Percentiles rank a stretch among this genome's conserved stretches.
These are phyloP conservation scores for Mallotus nudiflorus DNA, from an alignment of 345 rosid genomes.

Conservation along the genomic window DNA sequence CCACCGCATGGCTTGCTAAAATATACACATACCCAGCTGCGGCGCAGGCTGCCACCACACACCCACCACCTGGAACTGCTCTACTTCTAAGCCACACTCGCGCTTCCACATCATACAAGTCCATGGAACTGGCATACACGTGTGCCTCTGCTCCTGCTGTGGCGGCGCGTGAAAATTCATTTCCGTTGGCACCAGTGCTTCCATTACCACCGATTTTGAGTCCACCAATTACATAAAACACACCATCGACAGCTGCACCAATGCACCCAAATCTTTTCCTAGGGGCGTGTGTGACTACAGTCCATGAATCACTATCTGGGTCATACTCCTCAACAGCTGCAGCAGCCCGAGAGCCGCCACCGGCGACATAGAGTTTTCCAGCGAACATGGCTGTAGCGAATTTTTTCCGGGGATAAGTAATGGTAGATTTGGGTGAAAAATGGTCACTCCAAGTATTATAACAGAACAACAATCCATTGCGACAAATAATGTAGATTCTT, in stretches of 20 bases:
- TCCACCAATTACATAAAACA: slow-evolving; percentile 87
- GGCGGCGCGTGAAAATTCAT: slow-evolving; percentile 38
- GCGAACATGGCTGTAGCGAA: slow-evolving; percentile 69
- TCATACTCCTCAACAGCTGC: slow-evolving; percentile 83
- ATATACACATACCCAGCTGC: slow-evolving; percentile 58
- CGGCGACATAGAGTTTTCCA: slow-evolving; percentile 72
- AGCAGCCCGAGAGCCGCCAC: slow-evolving; percentile 50
- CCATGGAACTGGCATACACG: slow-evolving; percentile 85
- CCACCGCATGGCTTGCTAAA: slow-evolving; percentile 83
- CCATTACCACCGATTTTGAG: slow-evolving; percentile 56
- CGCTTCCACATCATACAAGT: slow-evolving; percentile 67
- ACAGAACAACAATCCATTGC: slow-evolving; percentile 42
- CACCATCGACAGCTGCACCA: slow-evolving; percentile 74
- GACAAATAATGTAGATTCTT: slow-evolving; percentile 54
- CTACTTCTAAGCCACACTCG: slow-evolving; percentile 76
- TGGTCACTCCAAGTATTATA: slow-evolving; percentile 65
- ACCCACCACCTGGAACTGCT: slow-evolving; percentile 84
- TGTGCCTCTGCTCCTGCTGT: slow-evolving; percentile 52
- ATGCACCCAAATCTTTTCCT: slow-evolving; percentile 77
- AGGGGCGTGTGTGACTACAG: slow-evolving; percentile 53
- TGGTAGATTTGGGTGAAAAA: slow-evolving; percentile 47
- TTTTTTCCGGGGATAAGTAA: slow-evolving; percentile 59
- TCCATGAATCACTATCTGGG: slow-evolving; percentile 63
- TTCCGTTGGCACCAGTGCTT: slow-evolving; percentile 23
- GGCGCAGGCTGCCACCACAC: slow-evolving; percentile 86